These are phyloP conservation scores for Monosporascus sp. DNA, from an alignment of 2,329 filamentous ascomycete genomes.

Conservation along the genomic window DNA sequence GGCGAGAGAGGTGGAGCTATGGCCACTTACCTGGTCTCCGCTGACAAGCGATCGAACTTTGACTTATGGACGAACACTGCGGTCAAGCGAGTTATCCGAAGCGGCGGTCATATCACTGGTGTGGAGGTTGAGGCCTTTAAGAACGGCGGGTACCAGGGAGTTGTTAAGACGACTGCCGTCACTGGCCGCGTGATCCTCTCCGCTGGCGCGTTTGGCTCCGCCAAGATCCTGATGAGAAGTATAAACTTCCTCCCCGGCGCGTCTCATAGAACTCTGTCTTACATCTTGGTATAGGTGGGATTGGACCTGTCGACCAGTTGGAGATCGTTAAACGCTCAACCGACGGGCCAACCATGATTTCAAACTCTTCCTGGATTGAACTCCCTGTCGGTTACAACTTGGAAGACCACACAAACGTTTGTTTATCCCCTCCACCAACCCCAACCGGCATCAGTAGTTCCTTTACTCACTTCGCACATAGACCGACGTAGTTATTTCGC, in stretches of 20 bases:
- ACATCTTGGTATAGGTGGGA: constrained; percentile 34
- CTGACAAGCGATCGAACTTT: constrained; percentile 58
- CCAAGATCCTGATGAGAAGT: constrained; percentile 63
- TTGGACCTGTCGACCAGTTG: constrained; percentile 58
- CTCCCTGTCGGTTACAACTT: constrained; percentile 56
- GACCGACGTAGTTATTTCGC: constrained; percentile 42
- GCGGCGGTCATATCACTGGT: constrained; percentile 57
- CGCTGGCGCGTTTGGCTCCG: constrained; percentile 63
- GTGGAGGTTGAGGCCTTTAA: constrained; percentile 58
- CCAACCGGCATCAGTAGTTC: too few relatives aligned
- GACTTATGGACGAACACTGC: constrained; percentile 60
- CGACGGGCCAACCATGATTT: constrained; percentile 48
- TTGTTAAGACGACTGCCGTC: constrained; percentile 52
- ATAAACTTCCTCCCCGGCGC: too few relatives aligned
- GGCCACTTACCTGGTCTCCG: constrained; percentile 64
- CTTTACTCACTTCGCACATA: constrained; percentile 13
- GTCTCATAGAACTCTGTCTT: too few relatives aligned
- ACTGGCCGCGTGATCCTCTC: constrained; percentile 64
- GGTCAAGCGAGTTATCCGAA: constrained; percentile 62
- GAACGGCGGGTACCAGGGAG: constrained; percentile 50
- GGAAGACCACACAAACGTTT: constrained; percentile 48
- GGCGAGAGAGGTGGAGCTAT: constrained; percentile 66
- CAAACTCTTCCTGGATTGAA: constrained; percentile 47
- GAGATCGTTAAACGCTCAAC: constrained; percentile 42
- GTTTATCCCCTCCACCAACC: too few relatives aligned